These are phyloP conservation scores for Nemania abortiva DNA, from an alignment of 2,329 filamentous ascomycete species.

Conservation along the genomic window DNA sequence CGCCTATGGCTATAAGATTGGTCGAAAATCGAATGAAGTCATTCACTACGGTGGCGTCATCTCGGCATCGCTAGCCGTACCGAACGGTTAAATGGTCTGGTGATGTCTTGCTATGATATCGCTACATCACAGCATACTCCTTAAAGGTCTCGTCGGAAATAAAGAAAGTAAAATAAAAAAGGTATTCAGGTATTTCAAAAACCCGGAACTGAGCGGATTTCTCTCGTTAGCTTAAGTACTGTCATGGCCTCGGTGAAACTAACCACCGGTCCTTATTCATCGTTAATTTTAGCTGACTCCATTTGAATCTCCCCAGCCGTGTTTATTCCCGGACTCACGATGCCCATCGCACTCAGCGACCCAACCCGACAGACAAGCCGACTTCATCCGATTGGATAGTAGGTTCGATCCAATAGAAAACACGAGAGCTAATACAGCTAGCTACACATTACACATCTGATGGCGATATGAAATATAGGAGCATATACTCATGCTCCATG, in stretches of 20 bases:
- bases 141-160: neutral
- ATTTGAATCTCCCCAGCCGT: neutral
- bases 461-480: neutral
- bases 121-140: neutral
- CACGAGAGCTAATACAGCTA: neutral
- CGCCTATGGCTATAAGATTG: too few relatives aligned
- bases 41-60: neutral
- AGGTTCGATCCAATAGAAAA: neutral
- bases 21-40: neutral
- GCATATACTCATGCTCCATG: neutral
- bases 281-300: neutral
- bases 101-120: neutral
- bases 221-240: slow-evolving; percentile 8
- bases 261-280: slow-evolving; percentile 4
- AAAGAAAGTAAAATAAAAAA: neutral
- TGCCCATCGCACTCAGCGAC: neutral
- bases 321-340: slow-evolving; percentile 18
- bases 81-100: neutral
- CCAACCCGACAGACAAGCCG: neutral
- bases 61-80: neutral
- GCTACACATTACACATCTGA: neutral
- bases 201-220: neutral
- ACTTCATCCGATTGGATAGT: neutral
- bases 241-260: slow-evolving; percentile 6
- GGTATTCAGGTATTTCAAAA: neutral